Evolutionary conservation across 78 protist species (phyloP).

Genomic region (Mastigamoeba balamuthi): DNA sequence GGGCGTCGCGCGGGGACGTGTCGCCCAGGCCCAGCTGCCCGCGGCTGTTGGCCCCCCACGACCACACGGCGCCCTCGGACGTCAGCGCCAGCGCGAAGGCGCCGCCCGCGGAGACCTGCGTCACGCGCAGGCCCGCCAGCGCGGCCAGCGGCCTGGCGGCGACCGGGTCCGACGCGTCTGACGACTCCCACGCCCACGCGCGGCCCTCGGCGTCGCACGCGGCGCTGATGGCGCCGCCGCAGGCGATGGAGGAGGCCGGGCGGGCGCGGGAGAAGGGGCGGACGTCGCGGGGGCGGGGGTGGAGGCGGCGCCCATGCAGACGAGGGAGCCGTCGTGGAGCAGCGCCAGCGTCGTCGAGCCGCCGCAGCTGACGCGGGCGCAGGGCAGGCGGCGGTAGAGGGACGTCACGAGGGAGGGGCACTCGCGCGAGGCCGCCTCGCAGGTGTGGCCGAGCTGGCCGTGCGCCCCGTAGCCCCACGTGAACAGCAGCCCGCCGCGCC

Average conservation of each 20-base stretch:
- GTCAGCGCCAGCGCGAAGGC: no score
- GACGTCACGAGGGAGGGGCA: neutral
- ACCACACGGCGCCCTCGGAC: constrained; percentile 38
- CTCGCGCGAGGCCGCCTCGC: no score
- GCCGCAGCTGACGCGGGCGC: neutral
- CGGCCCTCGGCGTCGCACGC: no score
- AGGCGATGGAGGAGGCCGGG: neutral
- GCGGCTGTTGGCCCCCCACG: constrained; percentile 29
- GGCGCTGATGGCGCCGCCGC: neutral
- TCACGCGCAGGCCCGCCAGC: no score
- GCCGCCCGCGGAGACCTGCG: no score
- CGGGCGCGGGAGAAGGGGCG: neutral
- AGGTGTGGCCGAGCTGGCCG: neutral
- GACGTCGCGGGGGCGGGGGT: neutral
- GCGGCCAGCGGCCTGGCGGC: no score
- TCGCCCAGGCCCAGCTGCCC: constrained; percentile 32
- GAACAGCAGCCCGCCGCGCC: neutral
- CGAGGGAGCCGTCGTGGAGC: no score
- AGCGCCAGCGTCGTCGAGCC: neutral
- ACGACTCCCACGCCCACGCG: no score
- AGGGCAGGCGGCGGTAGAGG: neutral
- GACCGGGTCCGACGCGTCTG: no score
- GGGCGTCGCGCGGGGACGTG: neutral
- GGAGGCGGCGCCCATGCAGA: no score
- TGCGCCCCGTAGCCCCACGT: neutral